Evolutionary conservation across 73 alveolate species (phyloP).

Genomic region (Tetrahymena borealis): DNA sequence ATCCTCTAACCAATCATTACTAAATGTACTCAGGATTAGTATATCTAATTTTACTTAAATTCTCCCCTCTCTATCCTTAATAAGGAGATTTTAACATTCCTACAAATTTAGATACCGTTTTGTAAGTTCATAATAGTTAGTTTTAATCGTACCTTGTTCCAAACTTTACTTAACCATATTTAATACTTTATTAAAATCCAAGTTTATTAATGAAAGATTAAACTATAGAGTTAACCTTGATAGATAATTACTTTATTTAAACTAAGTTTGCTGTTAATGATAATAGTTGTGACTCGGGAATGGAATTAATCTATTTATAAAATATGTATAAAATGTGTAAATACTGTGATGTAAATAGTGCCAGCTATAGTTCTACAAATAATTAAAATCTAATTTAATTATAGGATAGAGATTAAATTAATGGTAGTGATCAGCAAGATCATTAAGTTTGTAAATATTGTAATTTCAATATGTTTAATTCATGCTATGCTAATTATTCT

Average conservation of each 20-base stretch:
- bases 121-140: not conserved
- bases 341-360: not conserved
- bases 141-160: not conserved
- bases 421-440: not conserved
- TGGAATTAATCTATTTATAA: not conserved
- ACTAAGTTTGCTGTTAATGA: not conserved
- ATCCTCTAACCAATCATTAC: not conserved
- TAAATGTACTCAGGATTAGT: not conserved
- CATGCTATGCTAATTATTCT: not conserved
- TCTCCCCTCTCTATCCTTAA: not conserved
- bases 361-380: not conserved
- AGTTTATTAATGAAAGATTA: not conserved
- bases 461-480: not conserved
- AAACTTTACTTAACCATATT: not conserved
- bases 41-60: not conserved
- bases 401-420: not conserved
- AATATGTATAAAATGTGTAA: not conserved
- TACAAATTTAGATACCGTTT: not conserved
- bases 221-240: not conserved
- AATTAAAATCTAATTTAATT: not conserved
- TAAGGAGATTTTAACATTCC: not conserved
- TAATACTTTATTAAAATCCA: not conserved
- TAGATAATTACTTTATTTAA: not conserved
- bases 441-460: not conserved
- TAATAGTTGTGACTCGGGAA: not conserved